These are phyloP conservation scores for Gleditsia sinensis DNA, from an alignment of 306 rosid species.

Conservation along the genomic window DNA sequence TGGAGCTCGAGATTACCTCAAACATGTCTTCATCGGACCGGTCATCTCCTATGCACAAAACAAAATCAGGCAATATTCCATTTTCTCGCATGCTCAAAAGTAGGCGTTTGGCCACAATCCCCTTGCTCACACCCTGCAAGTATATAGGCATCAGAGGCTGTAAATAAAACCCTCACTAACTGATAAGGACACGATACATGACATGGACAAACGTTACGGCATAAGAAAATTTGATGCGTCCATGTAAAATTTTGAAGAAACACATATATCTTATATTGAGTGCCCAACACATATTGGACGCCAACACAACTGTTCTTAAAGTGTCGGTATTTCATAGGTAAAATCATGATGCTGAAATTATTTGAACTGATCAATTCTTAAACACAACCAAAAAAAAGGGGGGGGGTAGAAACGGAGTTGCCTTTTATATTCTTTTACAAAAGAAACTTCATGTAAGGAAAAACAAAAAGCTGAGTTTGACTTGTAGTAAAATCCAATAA, in stretches of 20 bases:
- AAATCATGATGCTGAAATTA: not conserved
- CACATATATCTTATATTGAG: not conserved
- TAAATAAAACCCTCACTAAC: not conserved
- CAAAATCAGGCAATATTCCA: conserved; percentile 61
- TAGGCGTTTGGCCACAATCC: conserved; percentile 64
- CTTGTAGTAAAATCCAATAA: not conserved
- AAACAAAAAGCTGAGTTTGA: not conserved
- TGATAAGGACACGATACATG: no score
- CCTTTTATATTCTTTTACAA: not conserved
- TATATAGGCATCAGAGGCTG: not conserved
- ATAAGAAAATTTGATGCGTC: not conserved
- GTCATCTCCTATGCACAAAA: conserved; percentile 75
- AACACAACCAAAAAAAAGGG: not conserved
- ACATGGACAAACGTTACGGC: not conserved
- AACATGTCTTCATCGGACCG: conserved; percentile 86
- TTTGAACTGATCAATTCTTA: not conserved
- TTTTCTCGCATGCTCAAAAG: conserved; percentile 60
- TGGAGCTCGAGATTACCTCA: conserved; percentile 60
- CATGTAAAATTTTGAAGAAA: not conserved
- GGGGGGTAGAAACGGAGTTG: not conserved
- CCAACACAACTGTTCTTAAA: no score
- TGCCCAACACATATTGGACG: no score
- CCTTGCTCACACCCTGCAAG: conserved; percentile 73
- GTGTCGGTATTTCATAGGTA: not conserved
- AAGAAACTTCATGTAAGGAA: not conserved